Base-by-base conservation (phyloP, 1,284 basidiomycete genomes). In the Sphagnurus paluster region DNA sequence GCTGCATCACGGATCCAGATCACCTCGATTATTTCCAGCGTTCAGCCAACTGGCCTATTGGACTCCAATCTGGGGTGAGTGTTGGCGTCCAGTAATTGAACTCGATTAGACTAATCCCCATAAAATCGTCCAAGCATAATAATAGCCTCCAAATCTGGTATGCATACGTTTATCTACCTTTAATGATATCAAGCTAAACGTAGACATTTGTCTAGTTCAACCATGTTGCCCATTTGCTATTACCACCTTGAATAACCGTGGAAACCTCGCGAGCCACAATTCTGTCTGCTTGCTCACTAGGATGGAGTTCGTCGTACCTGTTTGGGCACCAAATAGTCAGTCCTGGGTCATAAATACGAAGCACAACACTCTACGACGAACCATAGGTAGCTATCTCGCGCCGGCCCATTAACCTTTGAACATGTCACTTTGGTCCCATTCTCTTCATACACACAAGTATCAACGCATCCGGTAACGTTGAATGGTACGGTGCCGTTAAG, bases 291-390 rank as follows among this genome's bases (percentile, higher is more conserved):
- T 82, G 78, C 49, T 80, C 77, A 17, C 75, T 77, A 4, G 78
- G 77, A 53, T 82, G 78, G 29, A 80, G 61, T 54, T 80, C 79
- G 54, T 82, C 77, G 43, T 65, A 79, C 77, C 77, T 78, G 21
- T 36, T 7, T 17, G 30, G 4, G 4, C 17, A 26, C 2, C 34
- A 42, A 4, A 11, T 35, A 13, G 14, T 14, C 26, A 13, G 14
- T 17, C 30, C 25, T 26, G 25, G 25, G 11, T 26, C 17, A 38
- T n/a, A 2, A n/a, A 24, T 19, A 21, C 4, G 11, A 19, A 33
- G 25, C 19, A 11, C 4, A n/a, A 26, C 7, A 9, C 20, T 7
- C 19, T 14, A 35, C 14, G n/a, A 11, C 6, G 25, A 46, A 80
- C 79, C 79, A 80, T 20, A 80, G 56, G 62, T 69, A 80, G 57